Conservation (phyloP, 2,329 filamentous ascomycete species). For the Pseudopithomyces chartarum region DNA sequence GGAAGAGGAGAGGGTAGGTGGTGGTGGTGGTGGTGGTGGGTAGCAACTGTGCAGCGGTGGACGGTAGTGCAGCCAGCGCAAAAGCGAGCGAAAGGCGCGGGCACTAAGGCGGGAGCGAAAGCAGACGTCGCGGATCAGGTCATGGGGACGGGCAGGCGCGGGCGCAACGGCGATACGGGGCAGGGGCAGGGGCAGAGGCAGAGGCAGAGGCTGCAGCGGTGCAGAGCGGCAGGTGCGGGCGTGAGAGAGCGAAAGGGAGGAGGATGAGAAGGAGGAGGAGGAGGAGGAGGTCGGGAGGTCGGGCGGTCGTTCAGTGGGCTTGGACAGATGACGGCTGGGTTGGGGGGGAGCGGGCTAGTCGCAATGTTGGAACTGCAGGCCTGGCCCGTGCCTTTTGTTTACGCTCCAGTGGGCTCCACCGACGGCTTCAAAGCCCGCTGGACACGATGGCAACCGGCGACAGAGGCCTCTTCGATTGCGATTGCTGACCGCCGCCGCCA, state of each 20-base stretch:
- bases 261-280: too few relatives aligned
- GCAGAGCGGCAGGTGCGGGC: conserved; percentile 20
- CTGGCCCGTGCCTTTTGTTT: conserved; percentile 3
- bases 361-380: conserved; percentile 8
- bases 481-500: too few relatives aligned
- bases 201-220: too few relatives aligned
- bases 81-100: conserved; percentile 15
- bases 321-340: conserved; percentile 13
- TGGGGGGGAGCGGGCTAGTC: not conserved
- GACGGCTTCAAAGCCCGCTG: not conserved
- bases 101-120: conserved; percentile 22
- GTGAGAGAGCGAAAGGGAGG: conserved; percentile 28
- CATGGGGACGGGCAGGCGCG: conserved; percentile 24
- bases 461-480: too few relatives aligned
- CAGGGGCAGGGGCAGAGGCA: conserved; percentile 19
- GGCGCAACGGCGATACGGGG: conserved; percentile 18
- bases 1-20: not conserved
- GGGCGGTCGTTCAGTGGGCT: conserved; percentile 29
- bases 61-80: not conserved
- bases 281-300: too few relatives aligned
- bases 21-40: not conserved
- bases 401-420: not conserved
- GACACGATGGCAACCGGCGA: too few relatives aligned
- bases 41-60: not conserved
- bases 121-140: conserved; percentile 19